A percentile compares a stretch with the other conserved stretches of the same genome.
phyloP scores from a whole-genome alignment of 208 protist species.

The Entamoeba invadens region DNA sequence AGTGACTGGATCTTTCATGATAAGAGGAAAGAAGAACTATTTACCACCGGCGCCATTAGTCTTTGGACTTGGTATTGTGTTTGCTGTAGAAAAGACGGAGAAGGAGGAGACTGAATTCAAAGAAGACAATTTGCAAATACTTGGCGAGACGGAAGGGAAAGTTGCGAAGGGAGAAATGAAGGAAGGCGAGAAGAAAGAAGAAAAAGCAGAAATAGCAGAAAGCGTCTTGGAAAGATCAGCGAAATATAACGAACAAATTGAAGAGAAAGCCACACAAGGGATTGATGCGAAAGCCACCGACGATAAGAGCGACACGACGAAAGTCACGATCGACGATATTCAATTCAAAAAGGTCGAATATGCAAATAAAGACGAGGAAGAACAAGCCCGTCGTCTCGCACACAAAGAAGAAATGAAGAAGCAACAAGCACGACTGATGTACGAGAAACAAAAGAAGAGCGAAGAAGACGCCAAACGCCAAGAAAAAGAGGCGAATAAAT shows the following conservation, averaged over 20 bases:
- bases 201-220: neutral
- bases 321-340: neutral
- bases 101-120: neutral
- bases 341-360: slow-evolving; percentile 19
- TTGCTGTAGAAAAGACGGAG: neutral
- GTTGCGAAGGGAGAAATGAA: neutral
- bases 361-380: slow-evolving; percentile 29
- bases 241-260: neutral
- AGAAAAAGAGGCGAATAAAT: slow-evolving; percentile 1
- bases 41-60: slow-evolving; percentile 47
- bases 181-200: neutral
- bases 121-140: neutral
- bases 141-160: neutral
- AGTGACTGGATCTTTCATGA: slow-evolving; percentile 61
- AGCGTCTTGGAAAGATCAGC: no score
- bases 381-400: slow-evolving; percentile 26
- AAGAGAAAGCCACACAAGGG: neutral
- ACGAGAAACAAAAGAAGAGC: slow-evolving; percentile 17
- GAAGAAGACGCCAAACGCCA: neutral
- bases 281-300: neutral
- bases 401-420: slow-evolving; percentile 8
- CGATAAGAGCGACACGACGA: no score
- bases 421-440: no score
- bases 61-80: slow-evolving; percentile 29
- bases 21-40: slow-evolving; percentile 66